A percentile compares a stretch with the other conserved stretches of the same genome.
Evolutionary conservation across 1,284 basidiomycete species (phyloP).

Genomic region (Tylopilus sp.): DNA sequence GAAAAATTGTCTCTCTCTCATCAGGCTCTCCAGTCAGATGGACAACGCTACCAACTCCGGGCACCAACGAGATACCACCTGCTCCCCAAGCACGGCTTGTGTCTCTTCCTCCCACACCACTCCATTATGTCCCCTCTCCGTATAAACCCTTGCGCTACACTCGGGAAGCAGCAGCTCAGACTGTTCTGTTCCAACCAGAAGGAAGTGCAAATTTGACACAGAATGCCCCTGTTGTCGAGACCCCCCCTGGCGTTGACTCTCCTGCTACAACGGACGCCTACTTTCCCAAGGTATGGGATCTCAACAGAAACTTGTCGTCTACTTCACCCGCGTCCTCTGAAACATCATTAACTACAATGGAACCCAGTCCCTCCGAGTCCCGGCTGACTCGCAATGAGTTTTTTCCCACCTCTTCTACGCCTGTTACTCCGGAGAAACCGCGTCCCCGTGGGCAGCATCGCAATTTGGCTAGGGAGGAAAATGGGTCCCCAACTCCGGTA

Average conservation of each 20-base stretch:
- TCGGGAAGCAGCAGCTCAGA: conserved; percentile 36
- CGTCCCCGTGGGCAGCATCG: conserved; percentile 72
- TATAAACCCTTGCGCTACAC: conserved; percentile 23
- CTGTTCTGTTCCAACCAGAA: conserved; percentile 13
- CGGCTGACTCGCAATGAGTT: conserved; percentile 55
- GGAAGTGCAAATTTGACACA: conserved; percentile 57
- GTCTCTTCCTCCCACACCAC: conserved; percentile 47
- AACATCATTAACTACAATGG: conserved; percentile 39
- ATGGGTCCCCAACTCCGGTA: conserved; percentile 65
- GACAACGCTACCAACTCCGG: conserved; percentile 65
- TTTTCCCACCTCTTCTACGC: conserved; percentile 68
- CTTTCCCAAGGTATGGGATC: conserved; percentile 82
- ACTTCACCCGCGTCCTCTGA: conserved; percentile 35
- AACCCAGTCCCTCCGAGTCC: conserved; percentile 38
- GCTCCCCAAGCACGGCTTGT: conserved; percentile 48
- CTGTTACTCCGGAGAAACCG: conserved; percentile 70
- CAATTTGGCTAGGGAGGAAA: conserved; percentile 61
- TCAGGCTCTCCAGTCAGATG: conserved; percentile 40
- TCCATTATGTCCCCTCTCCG: conserved; percentile 29
- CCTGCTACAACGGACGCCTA: conserved; percentile 71
- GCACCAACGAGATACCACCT: conserved; percentile 62
- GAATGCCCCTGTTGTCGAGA: conserved; percentile 77
- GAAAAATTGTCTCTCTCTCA: conserved; percentile 30
- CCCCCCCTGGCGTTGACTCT: conserved; percentile 73
- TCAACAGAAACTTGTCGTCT: conserved; percentile 47